Conservation (phyloP, 306 rosid species). For the Quercus bicolor region DNA sequence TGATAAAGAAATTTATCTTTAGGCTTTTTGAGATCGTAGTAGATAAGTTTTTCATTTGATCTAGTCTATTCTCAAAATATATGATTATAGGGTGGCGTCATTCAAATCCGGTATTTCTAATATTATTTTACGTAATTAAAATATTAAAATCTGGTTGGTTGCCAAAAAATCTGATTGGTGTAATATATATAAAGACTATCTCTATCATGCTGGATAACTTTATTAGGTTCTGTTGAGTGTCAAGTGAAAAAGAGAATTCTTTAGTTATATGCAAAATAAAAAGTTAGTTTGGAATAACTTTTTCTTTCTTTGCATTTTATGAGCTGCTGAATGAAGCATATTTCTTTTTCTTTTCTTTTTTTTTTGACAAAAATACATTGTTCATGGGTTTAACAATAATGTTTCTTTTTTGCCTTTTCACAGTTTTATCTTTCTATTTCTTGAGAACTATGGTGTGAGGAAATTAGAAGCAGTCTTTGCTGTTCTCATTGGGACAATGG, state of each 20-base stretch:
- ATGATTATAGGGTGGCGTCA: not conserved
- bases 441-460: slow-evolving; percentile 97
- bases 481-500: slow-evolving; percentile 85
- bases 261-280: not conserved
- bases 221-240: not conserved
- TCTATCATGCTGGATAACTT: not conserved
- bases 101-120: not conserved
- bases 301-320: not conserved
- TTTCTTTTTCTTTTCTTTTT: not conserved
- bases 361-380: not conserved
- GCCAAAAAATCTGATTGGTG: not conserved
- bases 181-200: not conserved
- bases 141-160: not conserved
- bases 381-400: not conserved
- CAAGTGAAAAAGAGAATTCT: not conserved
- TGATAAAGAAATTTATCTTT: not conserved
- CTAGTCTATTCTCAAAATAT: not conserved
- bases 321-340: not conserved
- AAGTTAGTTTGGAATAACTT: not conserved
- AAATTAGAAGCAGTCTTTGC: slow-evolving; percentile 94
- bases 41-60: not conserved
- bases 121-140: not conserved
- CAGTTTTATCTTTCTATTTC: slow-evolving; percentile 90
- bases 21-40: not conserved
- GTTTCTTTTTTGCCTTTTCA: slow-evolving; percentile 19